Evolutionary conservation across 2,329 filamentous ascomycete genomes (phyloP).

Genomic region (Apiospora saccharicola): DNA sequence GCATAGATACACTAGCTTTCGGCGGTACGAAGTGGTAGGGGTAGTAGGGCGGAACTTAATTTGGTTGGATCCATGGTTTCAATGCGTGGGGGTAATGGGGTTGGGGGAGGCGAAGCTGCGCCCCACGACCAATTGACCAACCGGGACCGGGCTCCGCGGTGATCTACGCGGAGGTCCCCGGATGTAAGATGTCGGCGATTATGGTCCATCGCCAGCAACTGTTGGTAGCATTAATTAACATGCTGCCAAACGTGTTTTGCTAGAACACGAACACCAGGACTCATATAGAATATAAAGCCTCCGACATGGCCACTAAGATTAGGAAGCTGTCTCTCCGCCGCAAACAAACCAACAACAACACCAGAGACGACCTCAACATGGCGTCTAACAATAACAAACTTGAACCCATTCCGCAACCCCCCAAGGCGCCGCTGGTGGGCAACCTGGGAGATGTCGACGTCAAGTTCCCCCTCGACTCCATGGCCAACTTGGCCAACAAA

Average conservation of each 20-base stretch:
- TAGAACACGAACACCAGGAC: neutral
- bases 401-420: neutral
- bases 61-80: neutral
- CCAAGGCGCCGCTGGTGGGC: neutral
- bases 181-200: neutral
- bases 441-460: conserved; percentile 2
- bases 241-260: too few relatives aligned
- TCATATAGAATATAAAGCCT: neutral
- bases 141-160: neutral
- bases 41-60: neutral
- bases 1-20: neutral
- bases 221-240: neutral
- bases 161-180: neutral
- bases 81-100: too few relatives aligned
- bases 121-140: neutral
- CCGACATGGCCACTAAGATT: too few relatives aligned
- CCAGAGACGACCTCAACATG: neutral
- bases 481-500: neutral
- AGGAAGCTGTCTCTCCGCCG: neutral
- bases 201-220: neutral
- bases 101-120: neutral
- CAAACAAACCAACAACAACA: neutral
- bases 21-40: too few relatives aligned
- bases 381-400: neutral
- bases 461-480: neutral